phyloP scores from a whole-genome alignment of 2,329 filamentous ascomycete genomes.

The Fulvia fulva region DNA sequence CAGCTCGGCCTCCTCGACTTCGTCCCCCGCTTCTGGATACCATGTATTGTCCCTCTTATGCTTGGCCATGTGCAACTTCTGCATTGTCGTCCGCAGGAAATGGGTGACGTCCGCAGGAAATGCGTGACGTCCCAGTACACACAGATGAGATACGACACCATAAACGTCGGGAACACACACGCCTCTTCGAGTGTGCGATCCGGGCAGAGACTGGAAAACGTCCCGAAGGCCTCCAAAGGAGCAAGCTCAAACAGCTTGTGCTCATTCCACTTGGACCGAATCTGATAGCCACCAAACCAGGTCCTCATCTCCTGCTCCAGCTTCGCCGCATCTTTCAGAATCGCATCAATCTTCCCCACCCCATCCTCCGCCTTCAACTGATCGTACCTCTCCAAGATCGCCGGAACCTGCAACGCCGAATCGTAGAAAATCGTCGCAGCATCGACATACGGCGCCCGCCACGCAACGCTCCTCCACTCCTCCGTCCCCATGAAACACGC shows the following conservation, averaged over 20 bases:
- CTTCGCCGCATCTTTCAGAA: conserved; percentile 20
- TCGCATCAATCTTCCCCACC: conserved; percentile 13
- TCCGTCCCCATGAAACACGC: conserved; percentile 26
- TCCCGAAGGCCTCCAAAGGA: conserved; percentile 25
- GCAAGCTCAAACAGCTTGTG: conserved; percentile 14
- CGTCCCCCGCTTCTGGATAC: conserved; percentile 15
- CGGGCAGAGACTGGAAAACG: conserved; percentile 20
- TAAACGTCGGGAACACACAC: conserved; percentile 29
- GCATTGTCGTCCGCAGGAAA: conserved; percentile 25
- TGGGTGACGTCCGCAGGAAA: conserved; percentile 29
- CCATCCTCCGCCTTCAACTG: conserved; percentile 8
- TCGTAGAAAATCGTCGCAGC: conserved; percentile 28
- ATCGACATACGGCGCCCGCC: conserved; percentile 22
- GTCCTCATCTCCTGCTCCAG: conserved; percentile 23
- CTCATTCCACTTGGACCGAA: conserved; percentile 7
- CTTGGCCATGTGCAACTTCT: conserved; percentile 21
- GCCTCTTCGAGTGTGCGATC: conserved; percentile 27
- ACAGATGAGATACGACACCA: conserved; percentile 28
- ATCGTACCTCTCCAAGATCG: conserved; percentile 26
- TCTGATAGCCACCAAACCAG: conserved; percentile 24
- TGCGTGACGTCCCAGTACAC: conserved; percentile 32
- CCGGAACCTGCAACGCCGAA: conserved; percentile 28
- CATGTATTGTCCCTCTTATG: conserved; percentile 19
- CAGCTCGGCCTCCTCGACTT: conserved; percentile 26
- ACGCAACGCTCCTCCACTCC: conserved; percentile 29